phyloP scores from a whole-genome alignment of 352 stramenopile species.

The Pilasporangium apinafurcum region DNA sequence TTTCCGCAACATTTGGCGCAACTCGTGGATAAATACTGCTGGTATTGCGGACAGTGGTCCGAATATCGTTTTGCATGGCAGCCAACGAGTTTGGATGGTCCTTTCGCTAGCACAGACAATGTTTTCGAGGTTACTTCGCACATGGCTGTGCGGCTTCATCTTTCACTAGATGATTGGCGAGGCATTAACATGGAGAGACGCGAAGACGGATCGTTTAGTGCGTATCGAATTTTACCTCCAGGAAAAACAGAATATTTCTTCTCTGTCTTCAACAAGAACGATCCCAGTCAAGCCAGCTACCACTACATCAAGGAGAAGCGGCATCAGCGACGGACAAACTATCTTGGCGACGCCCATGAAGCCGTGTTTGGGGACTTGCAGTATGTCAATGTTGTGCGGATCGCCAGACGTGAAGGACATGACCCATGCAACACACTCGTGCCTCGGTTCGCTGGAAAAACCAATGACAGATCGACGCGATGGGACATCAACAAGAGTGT shows the following conservation, averaged over 20 bases:
- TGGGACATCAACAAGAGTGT: constrained; percentile 84
- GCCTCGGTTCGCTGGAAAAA: constrained; percentile 41
- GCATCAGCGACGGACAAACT: constrained; percentile 15
- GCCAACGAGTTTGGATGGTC: constrained; percentile 24
- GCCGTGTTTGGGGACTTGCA: constrained; percentile 23
- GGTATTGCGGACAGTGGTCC: constrained; percentile 71
- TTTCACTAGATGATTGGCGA: constrained; percentile 67
- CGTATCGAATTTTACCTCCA: constrained; percentile 54
- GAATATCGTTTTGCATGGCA: constrained; percentile 73
- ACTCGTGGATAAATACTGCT: constrained; percentile 67
- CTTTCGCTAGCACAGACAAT: constrained; percentile 21
- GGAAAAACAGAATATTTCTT: constrained; percentile 79
- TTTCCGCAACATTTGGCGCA: constrained; percentile 41
- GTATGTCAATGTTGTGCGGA: constrained; percentile 50
- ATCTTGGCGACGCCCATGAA: neutral
- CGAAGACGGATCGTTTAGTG: constrained; percentile 50
- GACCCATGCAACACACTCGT: constrained; percentile 71
- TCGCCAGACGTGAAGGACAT: constrained; percentile 37
- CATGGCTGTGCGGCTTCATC: constrained; percentile 46
- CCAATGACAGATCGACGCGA: constrained; percentile 18
- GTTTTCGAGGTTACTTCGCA: constrained; percentile 21
- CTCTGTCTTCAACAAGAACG: constrained; percentile 26
- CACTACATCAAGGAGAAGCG: constrained; percentile 45
- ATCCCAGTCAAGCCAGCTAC: constrained; percentile 17
- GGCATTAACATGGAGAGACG: constrained; percentile 57